These are phyloP conservation scores for Xylariales sp. DNA, from an alignment of 2,329 filamentous ascomycete genomes.

Conservation along the genomic window DNA sequence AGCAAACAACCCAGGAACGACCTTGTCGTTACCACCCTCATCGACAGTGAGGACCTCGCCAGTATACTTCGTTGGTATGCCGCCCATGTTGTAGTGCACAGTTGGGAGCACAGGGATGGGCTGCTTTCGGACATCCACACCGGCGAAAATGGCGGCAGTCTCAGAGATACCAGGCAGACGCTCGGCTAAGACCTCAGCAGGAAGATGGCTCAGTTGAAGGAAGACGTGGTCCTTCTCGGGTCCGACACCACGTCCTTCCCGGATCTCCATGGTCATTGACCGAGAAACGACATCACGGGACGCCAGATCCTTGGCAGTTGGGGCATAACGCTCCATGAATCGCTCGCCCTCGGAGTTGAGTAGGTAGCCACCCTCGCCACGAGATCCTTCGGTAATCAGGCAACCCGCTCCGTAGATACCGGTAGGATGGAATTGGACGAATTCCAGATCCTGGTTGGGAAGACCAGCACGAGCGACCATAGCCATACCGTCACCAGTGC, in stretches of 20 bases:
- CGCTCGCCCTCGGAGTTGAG: conserved; percentile 97
- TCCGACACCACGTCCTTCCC: conserved; percentile 93
- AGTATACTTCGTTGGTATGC: conserved; percentile 96
- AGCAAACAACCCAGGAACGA: conserved; percentile 91
- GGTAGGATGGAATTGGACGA: conserved; percentile 98
- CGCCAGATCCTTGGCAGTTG: conserved; percentile 95
- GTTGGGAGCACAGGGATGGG: conserved; percentile 95
- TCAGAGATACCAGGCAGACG: conserved; percentile 98
- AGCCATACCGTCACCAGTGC: conserved; percentile 98
- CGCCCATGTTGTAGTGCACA: conserved; percentile 99
- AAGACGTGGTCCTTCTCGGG: conserved; percentile 98
- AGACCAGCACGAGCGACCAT: conserved; percentile 98
- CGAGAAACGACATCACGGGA: conserved; percentile 94
- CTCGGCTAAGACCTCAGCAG: conserved; percentile 86
- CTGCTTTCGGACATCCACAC: conserved; percentile 95
- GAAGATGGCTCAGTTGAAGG: conserved; percentile 94
- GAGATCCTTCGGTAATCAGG: conserved; percentile 94
- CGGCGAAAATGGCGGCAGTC: conserved; percentile 94
- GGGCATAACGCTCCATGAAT: conserved; percentile 98
- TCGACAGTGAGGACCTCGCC: conserved; percentile 92
- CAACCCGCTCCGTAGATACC: conserved; percentile 98
- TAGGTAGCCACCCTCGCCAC: conserved; percentile 96
- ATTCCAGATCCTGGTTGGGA: conserved; percentile 98
- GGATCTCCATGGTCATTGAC: conserved; percentile 98
- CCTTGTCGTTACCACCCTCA: conserved; percentile 79